Evolutionary conservation across 148 eudicot genomes (phyloP).

Genomic region (Nepenthes gracilis): DNA sequence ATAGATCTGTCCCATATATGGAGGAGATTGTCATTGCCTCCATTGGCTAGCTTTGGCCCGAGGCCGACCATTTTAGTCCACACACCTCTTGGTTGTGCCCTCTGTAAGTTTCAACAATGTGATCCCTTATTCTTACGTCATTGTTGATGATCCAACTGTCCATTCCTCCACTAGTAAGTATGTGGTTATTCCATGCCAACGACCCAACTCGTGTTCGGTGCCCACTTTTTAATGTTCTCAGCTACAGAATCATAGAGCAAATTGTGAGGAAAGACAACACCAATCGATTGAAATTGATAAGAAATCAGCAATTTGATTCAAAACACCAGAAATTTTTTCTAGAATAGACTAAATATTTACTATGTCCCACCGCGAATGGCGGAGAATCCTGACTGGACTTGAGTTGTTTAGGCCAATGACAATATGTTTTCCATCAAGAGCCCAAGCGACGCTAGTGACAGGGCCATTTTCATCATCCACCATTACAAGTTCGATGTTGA

Average conservation of each 20-base stretch:
- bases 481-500: slow-evolving; percentile 63
- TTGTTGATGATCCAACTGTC: slow-evolving; percentile 74
- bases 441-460: slow-evolving; percentile 93
- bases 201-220: slow-evolving; percentile 77
- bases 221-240: slow-evolving; percentile 74
- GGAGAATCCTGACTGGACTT: slow-evolving; percentile 89
- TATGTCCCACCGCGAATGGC: slow-evolving; percentile 48
- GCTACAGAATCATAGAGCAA: slow-evolving; percentile 33
- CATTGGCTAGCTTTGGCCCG: no score
- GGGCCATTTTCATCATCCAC: slow-evolving; percentile 86
- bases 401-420: slow-evolving; percentile 79
- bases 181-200: slow-evolving; percentile 84
- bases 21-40: no score
- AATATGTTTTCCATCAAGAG: slow-evolving; percentile 86
- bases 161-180: slow-evolving; percentile 85
- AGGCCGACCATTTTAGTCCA: no score
- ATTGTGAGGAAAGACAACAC: no score
- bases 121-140: slow-evolving; percentile 59
- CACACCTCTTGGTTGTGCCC: slow-evolving; percentile 91
- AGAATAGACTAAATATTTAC: no score
- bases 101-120: slow-evolving; percentile 57
- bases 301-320: no score
- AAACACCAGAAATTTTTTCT: no score
- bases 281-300: no score
- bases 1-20: no score